Base-by-base conservation (phyloP, 2,329 filamentous ascomycete genomes). In the Aspergillus melleus region DNA sequence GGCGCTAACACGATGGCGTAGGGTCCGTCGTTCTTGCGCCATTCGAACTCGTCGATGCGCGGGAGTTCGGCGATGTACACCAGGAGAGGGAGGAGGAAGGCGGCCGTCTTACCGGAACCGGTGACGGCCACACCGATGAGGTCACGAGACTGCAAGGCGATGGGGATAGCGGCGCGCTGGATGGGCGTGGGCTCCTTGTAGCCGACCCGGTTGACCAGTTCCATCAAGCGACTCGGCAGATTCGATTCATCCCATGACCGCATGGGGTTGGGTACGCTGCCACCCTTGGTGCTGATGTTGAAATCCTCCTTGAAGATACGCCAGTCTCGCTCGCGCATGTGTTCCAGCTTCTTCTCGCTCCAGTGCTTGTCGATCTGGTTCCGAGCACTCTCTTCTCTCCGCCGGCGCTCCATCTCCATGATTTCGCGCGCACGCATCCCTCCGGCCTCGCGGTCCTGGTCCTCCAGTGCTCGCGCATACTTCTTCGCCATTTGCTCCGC, bases 221-320 rank as follows among this genome's bases (percentile, higher is more conserved):
- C 86, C 62, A 98, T 83, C 54, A 99, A 78, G 1, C 87, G 84
- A 61, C 85, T 83, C 3, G 95, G 93, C 44, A 99, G 82, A 6
- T 83, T 84, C 3, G 93, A 96, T 76, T 99, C 95, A 51, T 85
- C 74, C 95, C 95, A 99, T 67, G 84, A 92, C 53, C 95, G 92
- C 93, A 99, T 98, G 0, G 95, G 95, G 70, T 98, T 94, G 0
- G 95, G 95, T 58, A 98, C 92, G 26, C 85, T 84, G 49, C 94
- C 94, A 59, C 95, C 95, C 76, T 96, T 98, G 9, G 92, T 97
- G 46, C 89, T 84, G 73, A 99, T 99, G 68, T 95, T 96, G 80
- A 96, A 98, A 77, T 99, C 93, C 76, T 98, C 95, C 79, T 98
- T 99, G 87, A 99, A 97, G 69, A 99, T 98, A 73, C 95, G 91